Base-by-base conservation (phyloP, 805 yeast species). In the Metschnikowia borealis region DNA sequence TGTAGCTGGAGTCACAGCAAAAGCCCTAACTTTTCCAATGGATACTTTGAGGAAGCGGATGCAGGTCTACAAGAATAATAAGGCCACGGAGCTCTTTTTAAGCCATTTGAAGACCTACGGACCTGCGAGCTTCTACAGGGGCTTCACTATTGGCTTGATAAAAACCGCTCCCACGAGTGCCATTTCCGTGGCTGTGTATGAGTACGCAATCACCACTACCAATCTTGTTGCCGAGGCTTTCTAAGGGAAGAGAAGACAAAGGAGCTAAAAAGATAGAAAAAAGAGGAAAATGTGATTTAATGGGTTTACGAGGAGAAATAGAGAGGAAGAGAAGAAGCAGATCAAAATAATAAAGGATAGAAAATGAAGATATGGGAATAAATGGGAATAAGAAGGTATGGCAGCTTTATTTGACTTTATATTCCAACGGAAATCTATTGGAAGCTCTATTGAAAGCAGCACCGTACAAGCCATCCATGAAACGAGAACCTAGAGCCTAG, bases 101-200 rank as follows among this genome's bases (percentile, higher is more conserved):
- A 63, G 71, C 3, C 79, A 89, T 34, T 51, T 82, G 4, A 57
- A 54, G 13, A 62, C 58, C 2, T 91, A 87, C 58, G 96, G 96
- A 0, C 1, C 78, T 0, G 58, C 65, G 7, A 94, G 95, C 0
- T 69, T 89, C 11, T 90, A 90, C 66, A 80, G 82, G 47, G 97
- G 97, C 0, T 77, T 84, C 50, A 68, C 80, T 0, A 81, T 89
- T 0, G 84, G 95, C 5, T 55, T 90, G 3, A 50, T 85, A 46
- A 90, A 90, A 63, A 80, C 88, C 13, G 94, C 92, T 0, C 97
- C 97, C 0, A 81, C 88, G 73, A 57, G 83, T 40, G 88, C 89
- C 0, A 65, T 86, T 4, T 79, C 89, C 0, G 71, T 87, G 49
- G 82, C 81, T 71, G 71, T 81, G n/a, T 87, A 82, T 62, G 91